These are phyloP conservation scores for Coemansia sp. DNA, from an alignment of 192 early-diverging fungal species.

Conservation along the genomic window DNA sequence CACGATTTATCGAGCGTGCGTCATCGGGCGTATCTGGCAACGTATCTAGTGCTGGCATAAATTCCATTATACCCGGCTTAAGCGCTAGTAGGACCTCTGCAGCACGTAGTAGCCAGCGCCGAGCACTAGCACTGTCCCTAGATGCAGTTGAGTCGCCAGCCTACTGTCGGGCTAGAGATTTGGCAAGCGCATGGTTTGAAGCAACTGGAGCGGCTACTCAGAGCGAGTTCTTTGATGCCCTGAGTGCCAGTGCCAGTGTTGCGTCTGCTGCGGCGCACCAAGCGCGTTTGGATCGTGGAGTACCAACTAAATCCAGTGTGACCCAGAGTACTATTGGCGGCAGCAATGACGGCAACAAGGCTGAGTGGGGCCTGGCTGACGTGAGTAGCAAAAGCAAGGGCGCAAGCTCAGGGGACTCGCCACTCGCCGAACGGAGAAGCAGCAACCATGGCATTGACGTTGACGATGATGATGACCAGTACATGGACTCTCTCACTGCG, in stretches of 20 bases:
- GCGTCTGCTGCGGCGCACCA: background rate
- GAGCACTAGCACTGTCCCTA: background rate
- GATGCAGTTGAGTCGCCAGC: conserved; percentile 23
- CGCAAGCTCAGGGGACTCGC: background rate
- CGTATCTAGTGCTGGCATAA: background rate
- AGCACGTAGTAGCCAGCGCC: conserved; percentile 8
- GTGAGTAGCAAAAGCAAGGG: background rate
- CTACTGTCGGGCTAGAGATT: conserved; percentile 7
- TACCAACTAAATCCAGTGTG: background rate
- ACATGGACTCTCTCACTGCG: background rate
- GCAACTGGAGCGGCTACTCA: background rate
- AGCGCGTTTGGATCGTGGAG: background rate
- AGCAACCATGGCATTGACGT: background rate
- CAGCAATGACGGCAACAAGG: background rate
- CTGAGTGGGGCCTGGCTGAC: conserved; percentile 5
- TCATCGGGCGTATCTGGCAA: background rate
- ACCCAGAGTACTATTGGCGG: background rate
- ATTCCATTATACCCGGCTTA: background rate
- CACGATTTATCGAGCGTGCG: conserved; percentile 46
- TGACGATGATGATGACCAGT: background rate
- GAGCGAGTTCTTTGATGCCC: background rate
- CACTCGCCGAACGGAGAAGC: background rate
- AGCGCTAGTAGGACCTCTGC: background rate
- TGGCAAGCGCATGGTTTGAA: conserved; percentile 14
- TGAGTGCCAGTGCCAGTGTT: background rate